Conservation (phyloP, 2,329 filamentous ascomycete species). For the Ceratocystis ficicola region DNA sequence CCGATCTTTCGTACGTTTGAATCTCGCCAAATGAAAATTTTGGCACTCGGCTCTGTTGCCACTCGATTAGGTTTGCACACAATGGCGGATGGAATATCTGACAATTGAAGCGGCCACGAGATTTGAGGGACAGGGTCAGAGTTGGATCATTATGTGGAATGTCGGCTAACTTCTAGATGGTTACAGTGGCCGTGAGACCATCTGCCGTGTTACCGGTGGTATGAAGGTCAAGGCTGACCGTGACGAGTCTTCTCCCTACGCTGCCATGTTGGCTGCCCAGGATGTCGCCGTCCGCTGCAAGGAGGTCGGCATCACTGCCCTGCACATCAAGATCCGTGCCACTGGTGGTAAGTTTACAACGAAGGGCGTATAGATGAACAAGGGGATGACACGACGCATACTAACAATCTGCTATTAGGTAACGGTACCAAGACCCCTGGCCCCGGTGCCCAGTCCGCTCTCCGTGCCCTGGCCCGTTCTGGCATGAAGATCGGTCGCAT, state of each 20-base stretch:
- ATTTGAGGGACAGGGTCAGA: not conserved
- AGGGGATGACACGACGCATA: not conserved
- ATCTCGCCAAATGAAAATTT: constrained; percentile 3
- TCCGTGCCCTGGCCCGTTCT: constrained; percentile 95
- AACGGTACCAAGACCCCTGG: constrained; percentile 99
- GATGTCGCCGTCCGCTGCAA: constrained; percentile 81
- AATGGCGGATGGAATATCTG: not conserved
- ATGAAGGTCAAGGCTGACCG: constrained; percentile 99
- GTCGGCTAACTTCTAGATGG: constrained; percentile 54
- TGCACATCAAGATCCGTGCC: constrained; percentile 99
- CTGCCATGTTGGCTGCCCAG: constrained; percentile 99
- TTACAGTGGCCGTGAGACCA: constrained; percentile 97
- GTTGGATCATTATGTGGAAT: constrained; percentile 2
- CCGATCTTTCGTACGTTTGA: constrained; percentile 76
- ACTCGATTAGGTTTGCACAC: not conserved
- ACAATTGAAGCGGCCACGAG: not conserved
- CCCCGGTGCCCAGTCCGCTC: constrained; percentile 96
- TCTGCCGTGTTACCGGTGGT: constrained; percentile 98
- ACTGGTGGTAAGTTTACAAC: constrained; percentile 64
- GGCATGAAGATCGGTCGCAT: constrained; percentile 99
- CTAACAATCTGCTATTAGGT: constrained; percentile 37
- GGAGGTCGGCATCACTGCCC: constrained; percentile 67
- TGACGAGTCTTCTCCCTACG: constrained; percentile 99
- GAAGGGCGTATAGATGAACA: not conserved
- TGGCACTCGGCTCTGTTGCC: not conserved